phyloP scores from a whole-genome alignment of 495 filamentous ascomycete genomes.

The Xylaria sp. region DNA sequence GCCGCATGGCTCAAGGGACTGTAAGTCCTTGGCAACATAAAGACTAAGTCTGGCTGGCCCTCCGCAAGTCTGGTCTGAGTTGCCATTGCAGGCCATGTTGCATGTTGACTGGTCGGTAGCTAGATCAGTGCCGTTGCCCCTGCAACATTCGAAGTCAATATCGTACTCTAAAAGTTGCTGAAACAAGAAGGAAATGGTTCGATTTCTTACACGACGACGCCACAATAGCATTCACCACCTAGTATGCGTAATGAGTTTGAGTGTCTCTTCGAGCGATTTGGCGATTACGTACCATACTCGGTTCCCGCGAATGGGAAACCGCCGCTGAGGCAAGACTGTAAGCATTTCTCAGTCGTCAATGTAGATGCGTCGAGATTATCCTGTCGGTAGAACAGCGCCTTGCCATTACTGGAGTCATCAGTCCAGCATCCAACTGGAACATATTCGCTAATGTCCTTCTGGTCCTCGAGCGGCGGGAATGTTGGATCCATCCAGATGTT shows the following conservation, averaged over 20 bases:
- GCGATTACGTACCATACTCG: slow-evolving; percentile 46
- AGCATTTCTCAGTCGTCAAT: slow-evolving; percentile 55
- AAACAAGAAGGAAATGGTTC: too few species aligned
- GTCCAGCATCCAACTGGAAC: slow-evolving; percentile 62
- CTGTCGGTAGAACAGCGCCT: slow-evolving; percentile 57
- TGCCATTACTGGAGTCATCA: slow-evolving; percentile 54
- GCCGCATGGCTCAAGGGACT: slow-evolving; percentile 55
- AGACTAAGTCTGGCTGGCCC: slow-evolving; percentile 52
- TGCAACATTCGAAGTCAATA: too few species aligned
- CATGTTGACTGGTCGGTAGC: slow-evolving; percentile 44
- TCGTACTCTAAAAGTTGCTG: too few species aligned
- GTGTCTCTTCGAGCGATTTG: not conserved
- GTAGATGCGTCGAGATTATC: slow-evolving; percentile 42
- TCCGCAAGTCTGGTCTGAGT: slow-evolving; percentile 54
- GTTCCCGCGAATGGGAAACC: slow-evolving; percentile 60
- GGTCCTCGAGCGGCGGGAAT: slow-evolving; percentile 50
- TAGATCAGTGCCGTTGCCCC: slow-evolving; percentile 54
- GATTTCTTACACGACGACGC: slow-evolving; percentile 53
- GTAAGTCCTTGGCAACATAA: slow-evolving; percentile 50
- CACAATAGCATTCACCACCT: slow-evolving; percentile 52
- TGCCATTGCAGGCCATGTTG: slow-evolving; percentile 57
- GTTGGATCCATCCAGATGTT: slow-evolving; percentile 62
- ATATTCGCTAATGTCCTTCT: slow-evolving; percentile 52
- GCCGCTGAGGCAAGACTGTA: slow-evolving; percentile 51
- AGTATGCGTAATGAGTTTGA: slow-evolving; percentile 27